These are phyloP conservation scores for Nemania sp. DNA, from an alignment of 2,329 filamentous ascomycete species.

Conservation along the genomic window DNA sequence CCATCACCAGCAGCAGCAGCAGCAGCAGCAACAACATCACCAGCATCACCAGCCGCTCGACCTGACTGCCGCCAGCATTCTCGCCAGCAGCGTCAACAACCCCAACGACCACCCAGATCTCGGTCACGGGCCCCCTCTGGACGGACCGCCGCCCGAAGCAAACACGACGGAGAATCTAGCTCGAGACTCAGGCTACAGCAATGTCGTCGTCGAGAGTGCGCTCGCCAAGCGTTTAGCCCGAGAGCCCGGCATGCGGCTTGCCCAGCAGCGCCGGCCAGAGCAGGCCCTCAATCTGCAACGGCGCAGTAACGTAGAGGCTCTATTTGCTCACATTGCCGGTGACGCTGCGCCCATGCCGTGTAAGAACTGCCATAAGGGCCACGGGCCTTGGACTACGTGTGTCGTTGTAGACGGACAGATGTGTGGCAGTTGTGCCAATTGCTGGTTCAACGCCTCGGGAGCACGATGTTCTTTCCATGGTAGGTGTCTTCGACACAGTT, in stretches of 20 bases:
- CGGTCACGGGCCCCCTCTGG: constrained; percentile 40
- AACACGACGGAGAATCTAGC: constrained; percentile 63
- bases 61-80: constrained; percentile 49
- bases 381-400: constrained; percentile 69
- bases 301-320: constrained; percentile 70
- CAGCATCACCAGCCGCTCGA: constrained; percentile 52
- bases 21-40: constrained; percentile 51
- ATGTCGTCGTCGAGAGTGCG: constrained; percentile 64
- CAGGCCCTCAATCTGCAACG: constrained; percentile 67
- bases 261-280: constrained; percentile 65
- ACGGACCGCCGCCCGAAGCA: constrained; percentile 39
- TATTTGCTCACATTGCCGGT: constrained; percentile 69
- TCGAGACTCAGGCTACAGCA: constrained; percentile 59
- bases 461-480: constrained; percentile 71
- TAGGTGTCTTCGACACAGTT: constrained; percentile 50
- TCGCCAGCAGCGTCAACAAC: constrained; percentile 50
- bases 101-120: constrained; percentile 50
- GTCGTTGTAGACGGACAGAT: constrained; percentile 71
- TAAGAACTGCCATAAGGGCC: constrained; percentile 71
- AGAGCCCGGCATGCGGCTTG: constrained; percentile 62
- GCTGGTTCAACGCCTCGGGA: constrained; percentile 73
- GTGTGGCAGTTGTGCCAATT: constrained; percentile 72
- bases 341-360: constrained; percentile 62
- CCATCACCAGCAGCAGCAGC: constrained; percentile 46
- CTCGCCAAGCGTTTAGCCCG: constrained; percentile 66